phyloP scores from a whole-genome alignment of 2,329 filamentous ascomycete species.

The Fusarium sambucinum region DNA sequence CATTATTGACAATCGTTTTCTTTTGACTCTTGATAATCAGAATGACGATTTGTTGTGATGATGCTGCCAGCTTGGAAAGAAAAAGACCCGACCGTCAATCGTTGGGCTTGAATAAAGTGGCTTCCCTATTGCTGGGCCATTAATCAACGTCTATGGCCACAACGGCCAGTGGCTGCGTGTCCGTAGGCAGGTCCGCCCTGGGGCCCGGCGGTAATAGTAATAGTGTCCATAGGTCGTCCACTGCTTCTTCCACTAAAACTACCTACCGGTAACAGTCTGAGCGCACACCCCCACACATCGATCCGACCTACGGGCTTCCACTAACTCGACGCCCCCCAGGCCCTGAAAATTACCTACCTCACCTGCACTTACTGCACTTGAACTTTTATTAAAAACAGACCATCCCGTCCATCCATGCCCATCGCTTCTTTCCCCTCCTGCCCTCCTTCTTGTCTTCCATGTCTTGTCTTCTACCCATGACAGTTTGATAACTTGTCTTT shows the following conservation, averaged over 20 bases:
- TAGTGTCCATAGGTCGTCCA: too few relatives aligned
- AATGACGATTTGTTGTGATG: neutral
- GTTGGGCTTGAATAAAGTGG: constrained; percentile 8
- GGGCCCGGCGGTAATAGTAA: constrained; percentile 18
- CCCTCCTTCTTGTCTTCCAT: constrained; percentile 46
- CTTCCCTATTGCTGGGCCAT: constrained; percentile 4
- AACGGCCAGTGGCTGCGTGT: constrained; percentile 28
- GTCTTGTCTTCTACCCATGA: constrained; percentile 38
- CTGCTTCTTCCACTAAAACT: constrained; percentile 29
- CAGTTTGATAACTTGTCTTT: constrained; percentile 42
- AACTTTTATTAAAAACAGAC: constrained; percentile 50
- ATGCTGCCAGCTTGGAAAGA: neutral
- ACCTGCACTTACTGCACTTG: constrained; percentile 27
- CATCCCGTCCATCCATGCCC: constrained; percentile 48
- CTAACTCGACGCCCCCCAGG: constrained; percentile 33
- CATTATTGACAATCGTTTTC: neutral
- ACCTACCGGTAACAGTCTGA: constrained; percentile 22
- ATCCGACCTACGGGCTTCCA: neutral
- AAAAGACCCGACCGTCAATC: neutral
- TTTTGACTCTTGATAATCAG: neutral
- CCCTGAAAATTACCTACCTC: constrained; percentile 44
- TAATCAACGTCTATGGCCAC: constrained; percentile 17
- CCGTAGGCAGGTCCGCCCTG: constrained; percentile 11
- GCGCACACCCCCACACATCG: constrained; percentile 30
- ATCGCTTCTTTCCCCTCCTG: constrained; percentile 43